Conservation (phyloP, 208 protist genomes). For the Trypanosoma caninum region DNA sequence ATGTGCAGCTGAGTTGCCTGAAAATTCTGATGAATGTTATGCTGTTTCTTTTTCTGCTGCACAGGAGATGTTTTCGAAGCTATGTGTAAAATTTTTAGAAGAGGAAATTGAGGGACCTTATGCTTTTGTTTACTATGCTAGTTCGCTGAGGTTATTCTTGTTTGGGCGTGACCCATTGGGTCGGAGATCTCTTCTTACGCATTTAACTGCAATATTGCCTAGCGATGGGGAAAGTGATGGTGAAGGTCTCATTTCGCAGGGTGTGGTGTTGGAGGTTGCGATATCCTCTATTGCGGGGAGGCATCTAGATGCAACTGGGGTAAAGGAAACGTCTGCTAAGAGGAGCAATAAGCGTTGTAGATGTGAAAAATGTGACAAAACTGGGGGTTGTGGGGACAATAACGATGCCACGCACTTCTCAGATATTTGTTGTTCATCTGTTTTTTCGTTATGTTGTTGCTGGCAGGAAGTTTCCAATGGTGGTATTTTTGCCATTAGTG, state of each 20-base stretch:
- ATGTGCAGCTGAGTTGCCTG: slow-evolving; percentile 9
- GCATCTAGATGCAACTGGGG: slow-evolving; percentile 17
- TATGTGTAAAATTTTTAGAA: slow-evolving; percentile 69
- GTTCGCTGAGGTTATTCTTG: slow-evolving; percentile 52
- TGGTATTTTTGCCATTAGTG: slow-evolving; percentile 44
- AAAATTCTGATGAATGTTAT: not conserved
- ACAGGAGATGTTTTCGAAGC: slow-evolving; percentile 47
- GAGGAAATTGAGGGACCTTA: slow-evolving; percentile 76
- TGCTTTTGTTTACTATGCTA: slow-evolving; percentile 76
- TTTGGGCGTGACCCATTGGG: slow-evolving; percentile 90
- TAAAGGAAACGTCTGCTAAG: not conserved
- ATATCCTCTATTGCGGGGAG: slow-evolving; percentile 71
- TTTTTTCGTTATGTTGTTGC: slow-evolving; percentile 20
- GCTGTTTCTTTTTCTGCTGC: slow-evolving; percentile 23
- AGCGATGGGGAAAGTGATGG: not conserved
- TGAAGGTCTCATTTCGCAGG: not conserved
- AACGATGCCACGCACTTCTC: not conserved
- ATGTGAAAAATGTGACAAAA: not conserved
- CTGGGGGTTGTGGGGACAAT: slow-evolving; percentile 2
- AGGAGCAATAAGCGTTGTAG: slow-evolving; percentile 6
- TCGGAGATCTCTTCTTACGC: slow-evolving; percentile 76
- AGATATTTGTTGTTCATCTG: not conserved
- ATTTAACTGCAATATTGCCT: slow-evolving; percentile 17
- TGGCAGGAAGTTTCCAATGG: slow-evolving; percentile 70
- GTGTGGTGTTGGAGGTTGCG: slow-evolving; percentile 56